Evolutionary conservation across 768 basidiomycete species (phyloP).

Genomic region (Amylocystis lapponica): DNA sequence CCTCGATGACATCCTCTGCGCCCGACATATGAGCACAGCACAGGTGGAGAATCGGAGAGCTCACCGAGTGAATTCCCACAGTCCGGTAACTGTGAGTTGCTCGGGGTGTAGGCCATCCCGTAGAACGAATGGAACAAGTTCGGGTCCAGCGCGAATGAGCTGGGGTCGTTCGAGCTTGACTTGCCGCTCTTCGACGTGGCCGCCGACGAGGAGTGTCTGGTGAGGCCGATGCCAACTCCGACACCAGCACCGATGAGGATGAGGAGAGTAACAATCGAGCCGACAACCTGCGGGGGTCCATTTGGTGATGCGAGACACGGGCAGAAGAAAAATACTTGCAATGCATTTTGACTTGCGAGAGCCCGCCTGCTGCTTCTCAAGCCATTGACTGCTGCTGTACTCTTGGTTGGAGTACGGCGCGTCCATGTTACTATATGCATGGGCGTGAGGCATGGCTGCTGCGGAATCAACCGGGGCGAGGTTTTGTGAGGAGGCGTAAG

Average conservation of each 20-base stretch:
- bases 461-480: conserved; percentile 14
- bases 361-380: conserved; percentile 30
- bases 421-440: conserved; percentile 20
- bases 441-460: conserved; percentile 14
- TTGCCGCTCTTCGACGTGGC: conserved; percentile 25
- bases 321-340: conserved; percentile 35
- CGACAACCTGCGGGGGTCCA: conserved; percentile 49
- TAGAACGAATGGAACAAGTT: conserved; percentile 72
- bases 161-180: conserved; percentile 63
- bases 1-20: conserved; percentile 53
- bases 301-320: neutral
- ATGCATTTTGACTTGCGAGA: conserved; percentile 42
- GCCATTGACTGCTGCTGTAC: conserved; percentile 34
- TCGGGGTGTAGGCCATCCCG: conserved; percentile 84
- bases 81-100: conserved; percentile 60
- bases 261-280: conserved; percentile 39
- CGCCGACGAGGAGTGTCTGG: conserved; percentile 41
- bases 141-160: conserved; percentile 65
- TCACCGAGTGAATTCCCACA: conserved; percentile 50
- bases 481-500: conserved; percentile 20
- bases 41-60: conserved; percentile 11
- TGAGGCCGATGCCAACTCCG: conserved; percentile 58
- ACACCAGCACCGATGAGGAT: conserved; percentile 54
- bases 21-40: conserved; percentile 1
- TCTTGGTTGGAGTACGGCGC: conserved; percentile 17